Percentiles rank a stretch among this genome's conserved stretches.
Conservation (phyloP, 768 basidiomycete genomes). For the Suillus occidentalis region DNA sequence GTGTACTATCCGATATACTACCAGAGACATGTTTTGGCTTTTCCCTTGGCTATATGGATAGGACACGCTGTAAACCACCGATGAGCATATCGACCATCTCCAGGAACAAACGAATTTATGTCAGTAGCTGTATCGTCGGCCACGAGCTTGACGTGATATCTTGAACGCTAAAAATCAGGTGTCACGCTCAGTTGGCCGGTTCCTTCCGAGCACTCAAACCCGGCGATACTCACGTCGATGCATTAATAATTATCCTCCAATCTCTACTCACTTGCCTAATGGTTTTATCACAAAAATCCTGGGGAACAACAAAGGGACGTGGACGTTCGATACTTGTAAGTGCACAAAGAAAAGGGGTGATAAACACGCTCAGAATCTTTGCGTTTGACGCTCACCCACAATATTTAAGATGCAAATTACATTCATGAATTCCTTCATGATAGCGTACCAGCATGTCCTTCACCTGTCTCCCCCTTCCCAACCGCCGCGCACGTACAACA, state of each 20-base stretch:
- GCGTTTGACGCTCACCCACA: not conserved
- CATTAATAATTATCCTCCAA: too few relatives aligned
- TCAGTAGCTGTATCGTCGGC: too few relatives aligned
- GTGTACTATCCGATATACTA: slow-evolving; percentile 42
- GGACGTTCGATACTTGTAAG: not conserved
- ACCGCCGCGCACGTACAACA: not conserved
- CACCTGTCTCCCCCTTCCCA: not conserved
- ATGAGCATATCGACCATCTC: too few relatives aligned
- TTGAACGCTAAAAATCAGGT: too few relatives aligned
- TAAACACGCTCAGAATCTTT: too few relatives aligned
- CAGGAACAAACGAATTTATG: too few relatives aligned
- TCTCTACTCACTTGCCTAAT: too few relatives aligned
- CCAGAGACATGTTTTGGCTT: slow-evolving; percentile 12
- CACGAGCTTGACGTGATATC: too few relatives aligned
- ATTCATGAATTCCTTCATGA: not conserved
- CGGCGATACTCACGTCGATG: not conserved
- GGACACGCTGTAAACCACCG: not conserved
- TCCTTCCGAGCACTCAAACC: not conserved
- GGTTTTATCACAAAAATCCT: not conserved
- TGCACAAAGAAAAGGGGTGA: not conserved
- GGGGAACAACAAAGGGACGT: not conserved
- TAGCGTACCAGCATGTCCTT: not conserved
- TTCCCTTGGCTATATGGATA: not conserved
- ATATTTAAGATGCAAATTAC: not conserved
- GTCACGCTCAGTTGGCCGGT: not conserved